Evolutionary conservation across 139 green algal genomes (phyloP), one percentile per base, ranked within the genome.

Genomic region (Pleodorina starrii): DNA sequence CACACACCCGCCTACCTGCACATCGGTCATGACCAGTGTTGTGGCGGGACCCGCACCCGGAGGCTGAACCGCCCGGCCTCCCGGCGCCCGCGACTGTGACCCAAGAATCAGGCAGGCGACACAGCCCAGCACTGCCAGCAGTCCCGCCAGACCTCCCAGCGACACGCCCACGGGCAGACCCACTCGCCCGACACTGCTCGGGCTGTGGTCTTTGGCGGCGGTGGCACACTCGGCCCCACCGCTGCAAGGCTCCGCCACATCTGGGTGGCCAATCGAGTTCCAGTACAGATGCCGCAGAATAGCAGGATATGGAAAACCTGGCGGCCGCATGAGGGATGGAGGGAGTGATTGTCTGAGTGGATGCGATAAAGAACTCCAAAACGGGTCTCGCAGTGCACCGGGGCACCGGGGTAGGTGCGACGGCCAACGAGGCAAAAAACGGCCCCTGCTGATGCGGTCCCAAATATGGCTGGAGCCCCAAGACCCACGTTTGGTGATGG

Each of bases 1-100:
- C 23, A 23, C 4, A 4, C 29, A 6, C 75, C 48, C 14, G 5
- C 78, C 25, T 48, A 68, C 77, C 85, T 90, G 85, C 73, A 85
- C 73, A 32, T 90, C 85, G 0, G 85, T 85, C 12, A 90, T 21
- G 11, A 57, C 73, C n/a, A 90, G 57, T 2, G 85, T 90, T 6
- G 85, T 90, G 43, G 35, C 19, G 5, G 85, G 51, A 16, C 43
- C 36, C 6, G 72, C 6, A 4, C 85, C 72, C 16, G 85, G 85
- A 14, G 57, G 21, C 54, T 12, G 54, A 32, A 66, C 54, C 21
- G 54, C 54, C 54, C 7, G 29, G 54, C 54, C 25, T 66, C 54
- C 54, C 6, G 5, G 36, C 35, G 43, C 32, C 51, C 51, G 19
- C 77, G 23, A 0, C 1, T n/a, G 11, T 10, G n/a, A 50, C 5